Evolutionary conservation across 2,329 filamentous ascomycete species (phyloP).

Genomic region (Parafenestella ontariensis): DNA sequence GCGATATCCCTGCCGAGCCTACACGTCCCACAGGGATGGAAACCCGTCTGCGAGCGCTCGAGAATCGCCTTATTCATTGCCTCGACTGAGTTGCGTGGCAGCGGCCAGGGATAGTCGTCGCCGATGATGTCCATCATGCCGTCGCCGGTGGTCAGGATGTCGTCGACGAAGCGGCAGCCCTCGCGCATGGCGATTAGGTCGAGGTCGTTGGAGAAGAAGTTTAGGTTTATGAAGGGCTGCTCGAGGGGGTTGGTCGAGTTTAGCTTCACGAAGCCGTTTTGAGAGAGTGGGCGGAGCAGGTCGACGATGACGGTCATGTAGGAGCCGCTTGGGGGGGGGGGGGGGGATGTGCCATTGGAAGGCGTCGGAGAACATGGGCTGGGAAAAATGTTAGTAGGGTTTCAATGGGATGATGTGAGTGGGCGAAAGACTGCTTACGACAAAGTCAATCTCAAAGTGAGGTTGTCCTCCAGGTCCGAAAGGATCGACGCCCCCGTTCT

Average conservation of each 20-base stretch:
- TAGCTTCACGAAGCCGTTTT: slow-evolving; percentile 65
- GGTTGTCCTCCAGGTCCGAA: slow-evolving; percentile 36
- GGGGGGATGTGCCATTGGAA: slow-evolving; percentile 60
- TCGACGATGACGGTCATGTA: slow-evolving; percentile 66
- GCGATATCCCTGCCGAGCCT: slow-evolving; percentile 60
- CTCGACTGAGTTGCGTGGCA: slow-evolving; percentile 64
- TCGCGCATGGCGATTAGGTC: slow-evolving; percentile 66
- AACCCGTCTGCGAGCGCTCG: slow-evolving; percentile 64
- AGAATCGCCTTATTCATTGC: slow-evolving; percentile 64
- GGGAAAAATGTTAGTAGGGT: neutral
- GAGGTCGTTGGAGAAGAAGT: slow-evolving; percentile 46
- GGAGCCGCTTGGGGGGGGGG: slow-evolving; percentile 54
- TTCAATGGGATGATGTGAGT: neutral
- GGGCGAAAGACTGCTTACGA: slow-evolving; percentile 40
- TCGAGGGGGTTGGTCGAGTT: slow-evolving; percentile 67
- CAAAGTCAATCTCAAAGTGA: slow-evolving; percentile 59
- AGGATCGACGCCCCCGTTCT: slow-evolving; percentile 48
- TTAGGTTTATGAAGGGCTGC: slow-evolving; percentile 60
- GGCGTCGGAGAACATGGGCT: slow-evolving; percentile 60
- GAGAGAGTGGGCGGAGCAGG: slow-evolving; percentile 58
- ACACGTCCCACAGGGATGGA: slow-evolving; percentile 64
- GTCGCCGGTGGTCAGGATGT: slow-evolving; percentile 64
- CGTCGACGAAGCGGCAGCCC: slow-evolving; percentile 63
- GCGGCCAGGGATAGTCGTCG: slow-evolving; percentile 66
- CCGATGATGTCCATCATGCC: slow-evolving; percentile 63